Base-by-base conservation (phyloP, 2,329 filamentous ascomycete genomes). In the Colletotrichum filicis region DNA sequence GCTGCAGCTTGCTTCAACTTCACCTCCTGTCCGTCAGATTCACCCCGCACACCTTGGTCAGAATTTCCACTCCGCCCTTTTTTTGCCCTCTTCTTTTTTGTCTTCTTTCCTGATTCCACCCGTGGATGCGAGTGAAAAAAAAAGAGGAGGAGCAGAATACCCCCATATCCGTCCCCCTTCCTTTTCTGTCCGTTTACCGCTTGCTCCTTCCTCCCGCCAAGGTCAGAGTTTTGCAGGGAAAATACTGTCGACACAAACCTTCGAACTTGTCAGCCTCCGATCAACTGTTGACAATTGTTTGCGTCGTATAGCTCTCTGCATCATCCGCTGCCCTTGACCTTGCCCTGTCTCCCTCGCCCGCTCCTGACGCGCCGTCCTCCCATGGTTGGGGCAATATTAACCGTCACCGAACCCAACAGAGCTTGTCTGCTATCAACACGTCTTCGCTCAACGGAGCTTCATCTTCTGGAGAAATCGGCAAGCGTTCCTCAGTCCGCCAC, bases 291-390 rank as follows among this genome's bases (percentile, higher is more conserved):
- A 84, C 81, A 71, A 32, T 77, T 74, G 72, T 71, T 74, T 72
- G 74, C 74, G 80, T 72, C 74, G 81, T 84, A 81, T 85, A 97
- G 91, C 87, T 96, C 74, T 95, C 94, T 81, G 91, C 94, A 68
- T 95, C 94, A 74, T 94, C 93, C 77, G 92, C 93, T 80, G 92
- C 94, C 66, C 88, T 95, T 79, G 94, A 97, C 83, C 88, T 97
- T 80, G 93, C 94, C 70, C 88, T 92, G 73, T 91, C 92, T 62
- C 91, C 91, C 74, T 91, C 89, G 73, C 89, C 91, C 59, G 91
- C 89, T 75, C 88, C 91, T 71, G 91, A 94, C 75, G 79, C 81
- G 61, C 74, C 81, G 52, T 78, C 80, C 53, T 77, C 79, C 65
- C 84, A 86, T 84, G 86, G 88, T 76, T 94, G 92, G 88, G 88